These are phyloP conservation scores for Coemansia javaensis DNA, from an alignment of 192 early-diverging fungal genomes.

Conservation along the genomic window DNA sequence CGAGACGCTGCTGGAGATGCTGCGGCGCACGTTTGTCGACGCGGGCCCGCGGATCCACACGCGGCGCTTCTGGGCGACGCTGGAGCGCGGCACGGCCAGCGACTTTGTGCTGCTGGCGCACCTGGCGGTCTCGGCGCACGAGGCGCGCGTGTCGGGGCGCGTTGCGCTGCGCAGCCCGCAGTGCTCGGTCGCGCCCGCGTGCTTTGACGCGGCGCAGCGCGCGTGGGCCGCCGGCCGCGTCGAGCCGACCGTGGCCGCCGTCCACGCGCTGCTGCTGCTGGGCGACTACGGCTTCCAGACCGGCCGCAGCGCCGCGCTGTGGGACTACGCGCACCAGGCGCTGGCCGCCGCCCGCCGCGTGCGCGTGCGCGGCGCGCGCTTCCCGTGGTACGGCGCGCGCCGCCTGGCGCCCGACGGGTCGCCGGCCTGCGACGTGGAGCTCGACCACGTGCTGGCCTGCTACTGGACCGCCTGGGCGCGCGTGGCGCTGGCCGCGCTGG, in stretches of 20 bases:
- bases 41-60: slow-evolving; percentile 16
- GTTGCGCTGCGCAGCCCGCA: background rate
- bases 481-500: slow-evolving; percentile 20
- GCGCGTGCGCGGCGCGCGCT: slow-evolving; percentile 8
- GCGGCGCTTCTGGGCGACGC: slow-evolving; percentile 37
- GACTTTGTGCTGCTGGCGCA: slow-evolving; percentile 48
- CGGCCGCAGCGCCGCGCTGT: slow-evolving; percentile 11
- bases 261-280: slow-evolving; percentile 25
- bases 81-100: slow-evolving; percentile 16
- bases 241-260: slow-evolving; percentile 7
- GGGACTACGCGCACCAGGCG: slow-evolving; percentile 27
- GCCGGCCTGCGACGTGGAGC: slow-evolving; percentile 23
- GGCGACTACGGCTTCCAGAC: slow-evolving; percentile 44
- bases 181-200: slow-evolving; percentile 4
- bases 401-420: background rate
- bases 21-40: slow-evolving; percentile 24
- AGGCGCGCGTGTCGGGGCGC: slow-evolving; percentile 11
- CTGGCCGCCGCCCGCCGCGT: slow-evolving; percentile 11
- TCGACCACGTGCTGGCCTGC: slow-evolving; percentile 30
- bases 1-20: slow-evolving; percentile 13
- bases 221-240: slow-evolving; percentile 23
- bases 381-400: slow-evolving; percentile 27
- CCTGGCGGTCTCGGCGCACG: slow-evolving; percentile 19
- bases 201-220: slow-evolving; percentile 26
- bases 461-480: slow-evolving; percentile 37